Percentiles rank a stretch among this genome's conserved stretches.
phyloP scores from a whole-genome alignment of 208 protist genomes.

The Strigomonas culicis region DNA sequence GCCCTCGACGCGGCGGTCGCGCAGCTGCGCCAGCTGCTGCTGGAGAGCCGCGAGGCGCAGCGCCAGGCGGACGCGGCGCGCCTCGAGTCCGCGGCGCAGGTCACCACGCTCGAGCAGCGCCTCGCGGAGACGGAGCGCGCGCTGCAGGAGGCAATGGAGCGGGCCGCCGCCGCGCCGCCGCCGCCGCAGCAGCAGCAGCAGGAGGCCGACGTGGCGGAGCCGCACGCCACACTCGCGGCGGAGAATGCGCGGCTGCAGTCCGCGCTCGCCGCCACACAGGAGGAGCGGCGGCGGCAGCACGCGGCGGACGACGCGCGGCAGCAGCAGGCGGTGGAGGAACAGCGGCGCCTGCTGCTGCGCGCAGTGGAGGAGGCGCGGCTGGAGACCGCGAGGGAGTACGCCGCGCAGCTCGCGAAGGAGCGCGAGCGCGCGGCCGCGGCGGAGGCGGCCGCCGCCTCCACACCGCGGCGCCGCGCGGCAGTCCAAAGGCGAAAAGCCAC shows the following conservation, averaged over 20 bases:
- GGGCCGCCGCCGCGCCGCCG: background rate
- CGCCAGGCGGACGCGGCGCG: background rate
- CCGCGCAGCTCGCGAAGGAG: background rate
- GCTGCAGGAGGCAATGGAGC: background rate
- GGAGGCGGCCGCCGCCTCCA: background rate
- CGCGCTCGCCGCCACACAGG: background rate
- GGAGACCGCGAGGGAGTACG: constrained; percentile 8
- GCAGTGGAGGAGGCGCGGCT: constrained; percentile 2
- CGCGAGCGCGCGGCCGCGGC: background rate
- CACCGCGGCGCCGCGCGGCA: background rate
- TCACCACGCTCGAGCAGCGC: background rate
- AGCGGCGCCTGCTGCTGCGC: constrained; percentile 1
- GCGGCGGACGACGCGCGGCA: constrained; percentile 2
- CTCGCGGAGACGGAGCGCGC: background rate
- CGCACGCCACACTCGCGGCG: constrained; percentile 7
- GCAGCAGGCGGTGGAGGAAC: background rate
- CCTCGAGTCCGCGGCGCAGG: background rate
- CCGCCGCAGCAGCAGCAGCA: background rate
- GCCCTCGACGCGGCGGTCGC: background rate
- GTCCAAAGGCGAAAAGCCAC: background rate
- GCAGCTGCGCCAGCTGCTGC: background rate
- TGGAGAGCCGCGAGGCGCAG: too few relatives aligned
- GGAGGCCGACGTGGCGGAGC: background rate
- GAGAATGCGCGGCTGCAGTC: constrained; percentile 5
- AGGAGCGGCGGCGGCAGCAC: background rate